Conservation (phyloP, 78 protist genomes). For the Capsaspora owczarzaki region DNA sequence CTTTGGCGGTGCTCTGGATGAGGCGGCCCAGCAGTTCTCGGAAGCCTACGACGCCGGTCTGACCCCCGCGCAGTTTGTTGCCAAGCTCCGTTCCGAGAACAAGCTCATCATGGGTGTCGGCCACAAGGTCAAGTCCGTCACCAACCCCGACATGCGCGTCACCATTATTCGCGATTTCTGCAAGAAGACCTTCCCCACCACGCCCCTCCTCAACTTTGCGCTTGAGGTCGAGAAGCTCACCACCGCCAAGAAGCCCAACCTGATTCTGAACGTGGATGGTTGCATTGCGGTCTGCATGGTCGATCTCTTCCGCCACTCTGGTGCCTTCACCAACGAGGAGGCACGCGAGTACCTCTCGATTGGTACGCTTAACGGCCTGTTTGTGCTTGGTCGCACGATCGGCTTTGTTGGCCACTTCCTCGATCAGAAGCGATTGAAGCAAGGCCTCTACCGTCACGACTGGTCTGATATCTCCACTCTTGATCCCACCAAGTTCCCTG, state of each 20-base stretch:
- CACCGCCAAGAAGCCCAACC: constrained; percentile 73
- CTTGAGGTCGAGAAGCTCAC: constrained; percentile 74
- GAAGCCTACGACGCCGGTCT: constrained; percentile 61
- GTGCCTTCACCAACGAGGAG: constrained; percentile 78
- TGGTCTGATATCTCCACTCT: constrained; percentile 81
- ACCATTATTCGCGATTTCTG: constrained; percentile 58
- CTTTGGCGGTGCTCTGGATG: constrained; percentile 92
- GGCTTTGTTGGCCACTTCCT: constrained; percentile 89
- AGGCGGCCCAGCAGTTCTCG: constrained; percentile 58
- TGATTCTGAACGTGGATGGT: constrained; percentile 93
- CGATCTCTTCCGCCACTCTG: constrained; percentile 74
- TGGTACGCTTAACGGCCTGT: constrained; percentile 80
- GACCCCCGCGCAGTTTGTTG: constrained; percentile 74
- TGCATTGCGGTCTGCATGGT: constrained; percentile 71
- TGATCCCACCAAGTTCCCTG: no score
- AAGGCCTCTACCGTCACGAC: constrained; percentile 83
- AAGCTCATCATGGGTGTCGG: constrained; percentile 87
- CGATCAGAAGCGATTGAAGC: constrained; percentile 89
- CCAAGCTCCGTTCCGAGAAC: constrained; percentile 57
- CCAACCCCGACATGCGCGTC: constrained; percentile 87
- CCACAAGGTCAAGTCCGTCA: constrained; percentile 77
- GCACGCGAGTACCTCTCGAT: constrained; percentile 57
- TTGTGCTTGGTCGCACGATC: constrained; percentile 79
- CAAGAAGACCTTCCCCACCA: constrained; percentile 37
- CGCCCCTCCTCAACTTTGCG: constrained; percentile 47